Evolutionary conservation across 2,329 filamentous ascomycete genomes (phyloP).

Genomic region (Xylaria sp.): DNA sequence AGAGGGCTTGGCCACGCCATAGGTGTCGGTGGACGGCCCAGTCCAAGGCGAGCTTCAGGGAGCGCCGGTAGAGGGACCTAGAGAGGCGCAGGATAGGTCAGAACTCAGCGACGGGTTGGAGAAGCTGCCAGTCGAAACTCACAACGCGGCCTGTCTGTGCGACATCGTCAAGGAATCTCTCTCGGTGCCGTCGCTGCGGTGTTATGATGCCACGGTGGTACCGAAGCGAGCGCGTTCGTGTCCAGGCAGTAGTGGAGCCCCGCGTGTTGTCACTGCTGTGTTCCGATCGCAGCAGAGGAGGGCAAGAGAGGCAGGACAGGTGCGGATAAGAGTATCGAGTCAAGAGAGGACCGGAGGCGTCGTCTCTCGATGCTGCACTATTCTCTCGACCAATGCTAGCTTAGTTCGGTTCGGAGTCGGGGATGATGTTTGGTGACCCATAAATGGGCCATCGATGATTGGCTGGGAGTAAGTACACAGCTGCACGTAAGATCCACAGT

Average conservation of each 20-base stretch:
- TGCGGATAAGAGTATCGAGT: neutral
- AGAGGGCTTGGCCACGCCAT: constrained; percentile 93
- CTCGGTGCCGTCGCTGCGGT: constrained; percentile 6
- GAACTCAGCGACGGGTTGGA: neutral
- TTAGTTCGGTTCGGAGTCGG: constrained; percentile 3
- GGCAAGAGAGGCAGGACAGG: neutral
- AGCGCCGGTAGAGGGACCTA: constrained; percentile 81
- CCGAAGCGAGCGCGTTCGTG: constrained; percentile 10
- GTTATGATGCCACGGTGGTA: constrained; percentile 8
- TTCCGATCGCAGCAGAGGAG: neutral
- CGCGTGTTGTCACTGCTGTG: neutral
- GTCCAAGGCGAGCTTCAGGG: constrained; percentile 87
- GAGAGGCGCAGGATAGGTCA: constrained; percentile 14
- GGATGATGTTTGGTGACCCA: constrained; percentile 7
- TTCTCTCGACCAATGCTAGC: constrained; percentile 10
- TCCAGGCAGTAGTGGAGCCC: neutral
- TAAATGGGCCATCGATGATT: constrained; percentile 7
- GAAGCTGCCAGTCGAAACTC: constrained; percentile 28
- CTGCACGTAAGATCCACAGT: neutral
- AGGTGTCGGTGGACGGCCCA: constrained; percentile 90
- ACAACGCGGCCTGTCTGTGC: constrained; percentile 48
- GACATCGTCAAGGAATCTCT: constrained; percentile 35
- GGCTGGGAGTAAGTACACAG: neutral
- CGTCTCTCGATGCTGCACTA: constrained; percentile 12
- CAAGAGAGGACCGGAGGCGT: constrained; percentile 2